These are phyloP conservation scores for Paramecium primaurelia DNA, from an alignment of 73 alveolate species.

Conservation along the genomic window DNA sequence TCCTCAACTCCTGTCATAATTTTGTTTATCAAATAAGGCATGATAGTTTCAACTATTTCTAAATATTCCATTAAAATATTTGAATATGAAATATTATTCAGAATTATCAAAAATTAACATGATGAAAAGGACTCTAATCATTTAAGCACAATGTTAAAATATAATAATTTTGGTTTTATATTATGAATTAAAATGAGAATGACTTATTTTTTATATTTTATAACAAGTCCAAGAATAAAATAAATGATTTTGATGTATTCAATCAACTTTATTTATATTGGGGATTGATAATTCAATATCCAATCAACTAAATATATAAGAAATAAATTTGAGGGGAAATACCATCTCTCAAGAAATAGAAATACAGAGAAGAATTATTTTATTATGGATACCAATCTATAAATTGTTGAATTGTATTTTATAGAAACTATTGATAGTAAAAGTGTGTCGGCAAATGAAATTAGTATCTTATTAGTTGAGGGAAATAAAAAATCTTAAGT, in stretches of 20 bases:
- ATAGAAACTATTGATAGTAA: neutral
- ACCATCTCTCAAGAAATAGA: neutral
- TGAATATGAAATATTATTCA: neutral
- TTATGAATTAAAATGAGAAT: neutral
- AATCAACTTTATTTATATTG: neutral
- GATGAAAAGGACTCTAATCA: neutral
- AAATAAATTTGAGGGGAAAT: conserved; percentile 31
- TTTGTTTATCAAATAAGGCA: neutral
- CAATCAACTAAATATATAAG: neutral
- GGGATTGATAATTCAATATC: neutral
- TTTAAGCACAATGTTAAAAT: neutral
- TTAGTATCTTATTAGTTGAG: conserved; percentile 1
- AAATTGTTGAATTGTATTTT: neutral
- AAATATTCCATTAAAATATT: conserved; percentile 26
- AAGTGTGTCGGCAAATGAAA: neutral
- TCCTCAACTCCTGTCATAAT: neutral
- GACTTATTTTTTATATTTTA: neutral
- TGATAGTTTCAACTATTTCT: neutral
- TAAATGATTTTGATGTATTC: neutral
- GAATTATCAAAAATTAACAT: neutral
- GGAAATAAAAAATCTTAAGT: neutral
- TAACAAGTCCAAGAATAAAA: conserved; percentile 8
- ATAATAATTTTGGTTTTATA: neutral
- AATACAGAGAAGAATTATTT: conserved; percentile 28
- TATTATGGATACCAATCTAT: neutral